Evolutionary conservation across 495 filamentous ascomycete genomes (phyloP).

Genomic region (Penicillium subrubescens): DNA sequence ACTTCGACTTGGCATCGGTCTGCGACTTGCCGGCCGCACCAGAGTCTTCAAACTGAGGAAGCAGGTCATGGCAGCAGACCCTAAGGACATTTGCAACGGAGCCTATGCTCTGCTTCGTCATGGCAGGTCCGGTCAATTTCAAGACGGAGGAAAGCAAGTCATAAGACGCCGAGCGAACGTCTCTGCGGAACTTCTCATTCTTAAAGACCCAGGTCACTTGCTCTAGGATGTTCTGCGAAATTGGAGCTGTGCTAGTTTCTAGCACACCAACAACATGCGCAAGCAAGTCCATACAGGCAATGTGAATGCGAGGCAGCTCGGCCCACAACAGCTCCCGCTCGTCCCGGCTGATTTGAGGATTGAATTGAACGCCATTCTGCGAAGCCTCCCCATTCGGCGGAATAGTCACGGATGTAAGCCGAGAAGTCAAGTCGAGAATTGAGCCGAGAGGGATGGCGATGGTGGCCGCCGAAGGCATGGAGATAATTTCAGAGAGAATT

Average conservation of each 20-base stretch:
- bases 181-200: conserved; percentile 56
- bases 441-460: conserved; percentile 65
- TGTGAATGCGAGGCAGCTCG: conserved; percentile 72
- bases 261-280: conserved; percentile 55
- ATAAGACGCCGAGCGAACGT: conserved; percentile 64
- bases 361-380: conserved; percentile 50
- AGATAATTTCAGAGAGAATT: conserved; percentile 57
- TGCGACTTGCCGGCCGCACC: conserved; percentile 24
- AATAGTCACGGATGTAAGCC: conserved; percentile 67
- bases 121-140: conserved; percentile 58
- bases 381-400: conserved; percentile 46
- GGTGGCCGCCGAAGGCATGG: conserved; percentile 56
- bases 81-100: conserved; percentile 60
- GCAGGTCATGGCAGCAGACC: conserved; percentile 64
- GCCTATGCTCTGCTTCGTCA: conserved; percentile 62
- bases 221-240: conserved; percentile 63
- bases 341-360: conserved; percentile 69
- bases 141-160: conserved; percentile 58
- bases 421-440: conserved; percentile 64
- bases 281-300: conserved; percentile 63
- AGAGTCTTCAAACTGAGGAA: conserved; percentile 47
- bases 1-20: conserved; percentile 37
- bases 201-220: conserved; percentile 69
- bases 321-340: conserved; percentile 76
- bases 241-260: conserved; percentile 50